Evolutionary conservation across 768 basidiomycete species (phyloP), one percentile per base, ranked within the genome.

Genomic region (Neoboletus magnificus): DNA sequence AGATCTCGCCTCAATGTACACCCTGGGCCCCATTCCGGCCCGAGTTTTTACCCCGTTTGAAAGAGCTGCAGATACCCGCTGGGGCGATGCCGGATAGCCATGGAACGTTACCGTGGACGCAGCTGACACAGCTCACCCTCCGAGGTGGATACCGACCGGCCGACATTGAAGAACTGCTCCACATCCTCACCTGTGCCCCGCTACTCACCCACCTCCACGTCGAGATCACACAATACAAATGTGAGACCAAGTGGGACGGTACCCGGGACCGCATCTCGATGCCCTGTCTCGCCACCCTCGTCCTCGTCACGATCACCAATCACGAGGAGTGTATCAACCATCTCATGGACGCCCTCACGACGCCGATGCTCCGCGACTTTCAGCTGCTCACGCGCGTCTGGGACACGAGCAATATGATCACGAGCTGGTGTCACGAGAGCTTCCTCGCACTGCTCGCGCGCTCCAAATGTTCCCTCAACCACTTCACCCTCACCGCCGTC

Each of bases 311-410:
- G 48, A 71, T 70, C 69, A 51, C 23, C 46, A 60, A 27, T 35
- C 66, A 71, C 63, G 69, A 65, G 1, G 65, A 51, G n/a, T 71
- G 69, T 48, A 60, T 65, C 54, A 51, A 37, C 46, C 63, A 71
- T 8, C 27, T 70, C 6, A 46, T 66, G 45, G 69, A 70, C 44
- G 68, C 65, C 1, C 60, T 70, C 56, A n/a, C 57, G 22, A 29
- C 58, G 1, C 68, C 68, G 0, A 18, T 36, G 13, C 48, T 70
- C 18, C 69, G 69, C 52, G 68, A 70, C 44, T 70, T 71, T 54
- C 65, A 66, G 61, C 48, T 70, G 50, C 66, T 70, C 48, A 69
- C 68, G 32, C 68, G 68, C 27, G 68, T 69, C n/a, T 69, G 68
- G 68, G 68, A 69, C n/a, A 57, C 63, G 60, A 68, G 68, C 58